Conservation (phyloP, 495 filamentous ascomycete species). For the Neurospora sp. region DNA sequence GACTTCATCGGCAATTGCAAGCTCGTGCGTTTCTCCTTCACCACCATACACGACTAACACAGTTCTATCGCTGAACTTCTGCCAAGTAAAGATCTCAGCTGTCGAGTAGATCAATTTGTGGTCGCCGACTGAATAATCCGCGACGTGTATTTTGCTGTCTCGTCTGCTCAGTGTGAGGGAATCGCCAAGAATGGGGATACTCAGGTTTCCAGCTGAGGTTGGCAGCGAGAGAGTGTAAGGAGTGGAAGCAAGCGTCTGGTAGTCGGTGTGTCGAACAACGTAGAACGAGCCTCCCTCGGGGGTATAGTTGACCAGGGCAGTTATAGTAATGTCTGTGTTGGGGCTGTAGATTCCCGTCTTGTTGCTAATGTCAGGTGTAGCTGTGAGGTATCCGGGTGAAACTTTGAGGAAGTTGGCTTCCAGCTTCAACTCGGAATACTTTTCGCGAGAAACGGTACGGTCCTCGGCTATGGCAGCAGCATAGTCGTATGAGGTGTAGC, state of each 20-base stretch:
- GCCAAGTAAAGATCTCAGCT: slow-evolving; percentile 61
- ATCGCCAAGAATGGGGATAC: slow-evolving; percentile 53
- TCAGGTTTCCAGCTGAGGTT: slow-evolving; percentile 50
- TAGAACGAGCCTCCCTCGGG: slow-evolving; percentile 43
- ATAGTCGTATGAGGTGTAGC: slow-evolving; percentile 70
- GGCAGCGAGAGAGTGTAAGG: slow-evolving; percentile 50
- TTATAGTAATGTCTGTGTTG: slow-evolving; percentile 47
- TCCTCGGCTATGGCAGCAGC: slow-evolving; percentile 58
- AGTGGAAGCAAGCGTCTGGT: slow-evolving; percentile 15
- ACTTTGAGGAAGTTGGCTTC: slow-evolving; percentile 62
- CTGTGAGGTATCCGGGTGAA: slow-evolving; percentile 54
- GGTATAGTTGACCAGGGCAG: slow-evolving; percentile 38
- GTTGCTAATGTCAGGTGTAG: slow-evolving; percentile 31
- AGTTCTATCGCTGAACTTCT: slow-evolving; percentile 32
- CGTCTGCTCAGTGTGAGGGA: slow-evolving; percentile 56
- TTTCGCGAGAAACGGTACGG: slow-evolving; percentile 51
- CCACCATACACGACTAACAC: slow-evolving; percentile 63
- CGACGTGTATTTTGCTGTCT: slow-evolving; percentile 65
- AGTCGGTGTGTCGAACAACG: slow-evolving; percentile 54
- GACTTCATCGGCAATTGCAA: slow-evolving; percentile 44
- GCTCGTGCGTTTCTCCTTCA: slow-evolving; percentile 58
- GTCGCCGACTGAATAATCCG: slow-evolving; percentile 60
- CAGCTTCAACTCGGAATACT: slow-evolving; percentile 71
- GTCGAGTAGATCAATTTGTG: slow-evolving; percentile 61
- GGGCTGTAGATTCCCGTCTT: slow-evolving; percentile 29